Conservation (phyloP, 2,329 filamentous ascomycete species). For the Clonostachys chloroleuca region DNA sequence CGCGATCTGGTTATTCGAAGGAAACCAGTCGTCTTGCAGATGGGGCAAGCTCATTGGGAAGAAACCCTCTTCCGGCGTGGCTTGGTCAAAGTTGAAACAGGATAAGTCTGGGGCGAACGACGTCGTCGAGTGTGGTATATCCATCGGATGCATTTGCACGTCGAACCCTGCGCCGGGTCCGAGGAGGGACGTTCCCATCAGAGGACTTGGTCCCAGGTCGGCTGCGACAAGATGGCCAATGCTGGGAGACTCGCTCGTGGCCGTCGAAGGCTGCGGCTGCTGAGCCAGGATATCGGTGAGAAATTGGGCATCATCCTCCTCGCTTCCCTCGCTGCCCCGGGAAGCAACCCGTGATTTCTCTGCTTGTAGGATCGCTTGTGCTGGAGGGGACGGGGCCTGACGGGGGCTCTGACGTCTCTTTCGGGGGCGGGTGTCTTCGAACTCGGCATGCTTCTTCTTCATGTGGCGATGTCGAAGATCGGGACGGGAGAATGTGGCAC, state of each 20-base stretch:
- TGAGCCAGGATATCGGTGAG: background rate
- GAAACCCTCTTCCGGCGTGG: no score
- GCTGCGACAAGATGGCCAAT: background rate
- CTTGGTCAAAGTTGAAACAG: no score
- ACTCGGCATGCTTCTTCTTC: conserved; percentile 26
- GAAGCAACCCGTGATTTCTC: background rate
- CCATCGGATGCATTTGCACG: no score
- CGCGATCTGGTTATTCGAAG: conserved; percentile 18
- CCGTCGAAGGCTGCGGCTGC: background rate
- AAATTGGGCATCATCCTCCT: background rate
- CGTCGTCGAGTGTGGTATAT: background rate
- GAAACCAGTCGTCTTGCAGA: conserved; percentile 17
- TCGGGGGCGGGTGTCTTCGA: background rate
- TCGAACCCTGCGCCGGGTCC: background rate
- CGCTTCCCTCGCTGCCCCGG: background rate
- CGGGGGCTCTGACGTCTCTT: background rate
- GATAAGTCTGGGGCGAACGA: no score
- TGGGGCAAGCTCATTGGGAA: no score
- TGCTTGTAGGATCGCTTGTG: no score
- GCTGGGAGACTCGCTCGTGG: background rate
- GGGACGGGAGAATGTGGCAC: conserved; percentile 29
- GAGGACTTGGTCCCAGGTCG: background rate
- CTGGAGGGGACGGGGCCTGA: background rate
- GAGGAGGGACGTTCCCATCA: background rate
- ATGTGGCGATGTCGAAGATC: conserved; percentile 33